Base-by-base conservation (phyloP, 208 protist genomes). In the Leishmania arabica region DNA sequence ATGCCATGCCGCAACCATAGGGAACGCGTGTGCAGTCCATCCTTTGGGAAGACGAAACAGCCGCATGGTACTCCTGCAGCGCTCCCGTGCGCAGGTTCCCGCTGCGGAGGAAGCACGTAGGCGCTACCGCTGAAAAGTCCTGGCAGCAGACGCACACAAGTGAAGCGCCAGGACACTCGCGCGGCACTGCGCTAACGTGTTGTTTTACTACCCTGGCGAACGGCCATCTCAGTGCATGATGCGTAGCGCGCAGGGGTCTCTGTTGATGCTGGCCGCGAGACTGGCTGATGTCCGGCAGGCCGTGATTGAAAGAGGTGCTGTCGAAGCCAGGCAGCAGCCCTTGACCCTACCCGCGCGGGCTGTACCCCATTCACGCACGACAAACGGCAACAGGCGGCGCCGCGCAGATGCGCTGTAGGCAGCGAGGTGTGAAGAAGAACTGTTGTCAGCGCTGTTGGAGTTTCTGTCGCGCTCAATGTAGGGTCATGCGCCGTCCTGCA, bases 131-230 rank as follows among this genome's bases (percentile, higher is more conserved):
- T 45, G 77, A 6, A 76, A 80, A 31, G 49, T 77, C 49, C 76
- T 84, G 34, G 68, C 69, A 4, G 75, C 66, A 9, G 81, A 84
- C 71, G 53, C 66, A 51, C 81, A 80, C 60, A 79, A 80, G 21
- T 53, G 81, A 1, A 64, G 75, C 31, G 66, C 71, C n/a, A 73
- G 69, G 8, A 56, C 60, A 21, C 56, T 80, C 31, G 69, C 76
- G n/a, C 76, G 76, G 11, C 76, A 76, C 9, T 80, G 78, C 76
- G 72, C 74, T 64, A 68, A 78, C 70, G 62, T 58, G 81, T 69
- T 84, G 47, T 58, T 71, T 13, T 80, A 45, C 19, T 75, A 64
- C 62, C 69, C 62, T 9, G 70, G 68, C 3, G 70, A 80, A 37
- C 81, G 68, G 40, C 62, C 65, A 72, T 80, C 42, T 45, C 68